Conservation (phyloP, 2,329 filamentous ascomycete species). For the Pyricularia sp. region DNA sequence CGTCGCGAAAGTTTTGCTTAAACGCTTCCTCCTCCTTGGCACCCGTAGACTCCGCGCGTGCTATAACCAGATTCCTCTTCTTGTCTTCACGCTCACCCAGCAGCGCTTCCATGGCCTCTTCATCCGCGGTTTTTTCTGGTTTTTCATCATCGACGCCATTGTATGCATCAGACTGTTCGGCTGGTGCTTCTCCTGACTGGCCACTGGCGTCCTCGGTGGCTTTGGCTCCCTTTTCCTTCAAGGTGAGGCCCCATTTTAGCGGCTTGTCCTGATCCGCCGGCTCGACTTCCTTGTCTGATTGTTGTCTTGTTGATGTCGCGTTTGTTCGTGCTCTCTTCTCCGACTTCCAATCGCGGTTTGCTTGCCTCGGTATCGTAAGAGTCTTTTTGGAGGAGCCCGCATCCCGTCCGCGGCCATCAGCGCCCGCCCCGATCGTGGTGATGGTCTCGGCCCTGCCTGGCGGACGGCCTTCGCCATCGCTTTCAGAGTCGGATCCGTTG, state of each 20-base stretch:
- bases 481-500: conserved; percentile 32
- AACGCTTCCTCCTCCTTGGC: conserved; percentile 62
- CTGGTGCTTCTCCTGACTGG: neutral
- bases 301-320: neutral
- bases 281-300: conserved; percentile 13
- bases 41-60: conserved; percentile 20
- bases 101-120: conserved; percentile 13
- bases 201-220: neutral
- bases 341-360: conserved; percentile 22
- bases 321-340: conserved; percentile 14
- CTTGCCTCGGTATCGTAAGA: conserved; percentile 16
- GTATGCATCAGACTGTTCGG: neutral
- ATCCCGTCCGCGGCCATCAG: neutral
- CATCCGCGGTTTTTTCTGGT: conserved; percentile 4
- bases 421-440: conserved; percentile 18
- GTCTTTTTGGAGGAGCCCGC: conserved; percentile 3
- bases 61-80: conserved; percentile 9
- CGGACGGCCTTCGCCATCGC: conserved; percentile 12
- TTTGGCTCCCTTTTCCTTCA: conserved; percentile 17
- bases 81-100: conserved; percentile 7
- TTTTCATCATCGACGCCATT: neutral
- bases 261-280: conserved; percentile 22
- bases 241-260: conserved; percentile 26
- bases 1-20: conserved; percentile 56
- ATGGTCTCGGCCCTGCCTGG: conserved; percentile 17